Base-by-base conservation (phyloP, 495 filamentous ascomycete genomes). In the Copromyces sp. region DNA sequence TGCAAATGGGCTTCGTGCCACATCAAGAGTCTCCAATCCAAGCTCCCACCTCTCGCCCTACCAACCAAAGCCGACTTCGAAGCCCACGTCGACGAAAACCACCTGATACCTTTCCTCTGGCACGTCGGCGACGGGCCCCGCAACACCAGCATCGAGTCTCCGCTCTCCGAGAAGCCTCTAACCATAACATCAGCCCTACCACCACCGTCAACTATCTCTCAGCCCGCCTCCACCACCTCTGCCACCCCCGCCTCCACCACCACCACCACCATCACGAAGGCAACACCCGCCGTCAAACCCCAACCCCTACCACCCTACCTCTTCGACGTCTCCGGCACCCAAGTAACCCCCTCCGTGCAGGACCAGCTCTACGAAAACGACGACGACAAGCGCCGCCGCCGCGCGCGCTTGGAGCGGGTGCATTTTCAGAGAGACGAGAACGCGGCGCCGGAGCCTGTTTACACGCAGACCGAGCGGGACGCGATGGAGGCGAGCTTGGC, bases 31-130 rank as follows among this genome's bases (percentile, higher is more conserved):
- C 32, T 86, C 83, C 72, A 79, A 75, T 61, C 39, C n/a, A 14
- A 59, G 20, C 47, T 59, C 2, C 47, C 47, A 29, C 37, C 69
- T n/a, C 42, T 73, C 40, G 69, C 73, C 53, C 78, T 81, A 44
- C 29, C 70, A 61, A 74, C 78, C 8, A 79, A 84, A 8, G 76
- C 78, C 0, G 78, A 82, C 8, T 91, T 93, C 83, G 77, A 83
- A 35, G 79, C 79, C 17, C 93, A 96, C 78, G 75, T 94, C 32
- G 85, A 90, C 65, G 74, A 81, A 35, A 75, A 73, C 32, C 93
- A 96, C 79, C 79, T 94, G 38, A 72, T 77, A 9, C 80, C 87
- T 16, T 78, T 89, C 74, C 84, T 87, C 32, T 92, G 90, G 92
- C 79, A 87, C 72, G 78, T 86, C 45, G 91, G 91, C 17, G 90